Conservation (phyloP, 2,329 filamentous ascomycete species). For the Chrysosporium queenslandicum region DNA sequence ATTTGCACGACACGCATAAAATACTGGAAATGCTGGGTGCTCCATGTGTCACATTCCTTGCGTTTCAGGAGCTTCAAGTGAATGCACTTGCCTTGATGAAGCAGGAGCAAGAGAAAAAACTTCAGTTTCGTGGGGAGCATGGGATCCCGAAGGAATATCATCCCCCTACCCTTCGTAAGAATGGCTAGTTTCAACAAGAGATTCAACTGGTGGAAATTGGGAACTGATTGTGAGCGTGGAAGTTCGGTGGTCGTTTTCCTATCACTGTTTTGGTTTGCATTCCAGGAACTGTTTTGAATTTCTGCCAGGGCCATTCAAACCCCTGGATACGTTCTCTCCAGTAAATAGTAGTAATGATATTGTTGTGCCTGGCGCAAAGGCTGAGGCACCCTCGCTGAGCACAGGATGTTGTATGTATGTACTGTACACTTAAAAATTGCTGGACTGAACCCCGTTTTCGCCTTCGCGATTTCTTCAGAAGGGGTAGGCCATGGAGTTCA, state of each 20-base stretch:
- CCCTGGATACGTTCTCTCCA: too few species aligned
- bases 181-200: neutral
- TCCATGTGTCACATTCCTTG: slow-evolving; percentile 29
- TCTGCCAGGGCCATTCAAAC: too few species aligned
- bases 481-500: too few species aligned
- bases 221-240: too few species aligned
- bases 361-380: too few species aligned
- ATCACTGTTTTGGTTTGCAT: neutral
- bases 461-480: too few species aligned
- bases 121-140: slow-evolving; percentile 12
- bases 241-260: neutral
- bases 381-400: too few species aligned
- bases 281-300: neutral
- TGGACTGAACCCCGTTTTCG: too few species aligned
- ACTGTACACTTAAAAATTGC: too few species aligned
- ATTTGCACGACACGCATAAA: slow-evolving; percentile 41
- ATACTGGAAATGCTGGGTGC: slow-evolving; percentile 44
- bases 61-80: slow-evolving; percentile 32
- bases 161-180: slow-evolving; percentile 8
- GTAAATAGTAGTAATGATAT: too few species aligned
- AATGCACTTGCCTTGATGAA: slow-evolving; percentile 28
- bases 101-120: slow-evolving; percentile 22
- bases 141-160: slow-evolving; percentile 14
- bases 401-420: too few species aligned
- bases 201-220: neutral